Evolutionary conservation across 2,329 filamentous ascomycete genomes (phyloP).

Genomic region (Hypoxylon sp.): DNA sequence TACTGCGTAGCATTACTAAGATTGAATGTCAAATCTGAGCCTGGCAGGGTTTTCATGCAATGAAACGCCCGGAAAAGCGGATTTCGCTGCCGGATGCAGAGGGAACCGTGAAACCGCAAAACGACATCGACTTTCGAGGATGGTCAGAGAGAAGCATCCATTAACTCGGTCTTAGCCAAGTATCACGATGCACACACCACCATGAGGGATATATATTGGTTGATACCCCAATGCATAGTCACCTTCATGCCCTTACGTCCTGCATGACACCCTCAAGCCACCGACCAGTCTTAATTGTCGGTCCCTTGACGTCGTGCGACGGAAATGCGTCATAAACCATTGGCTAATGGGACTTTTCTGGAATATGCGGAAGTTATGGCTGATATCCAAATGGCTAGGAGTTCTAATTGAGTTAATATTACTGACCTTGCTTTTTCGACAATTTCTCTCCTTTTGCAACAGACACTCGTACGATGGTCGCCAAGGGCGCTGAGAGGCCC

Average conservation of each 20-base stretch:
- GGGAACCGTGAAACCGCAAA: constrained; percentile 28
- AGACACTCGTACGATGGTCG: constrained; percentile 25
- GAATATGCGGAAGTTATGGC: constrained; percentile 39
- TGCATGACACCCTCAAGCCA: constrained; percentile 43
- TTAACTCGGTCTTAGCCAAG: constrained; percentile 42
- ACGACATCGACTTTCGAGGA: constrained; percentile 35
- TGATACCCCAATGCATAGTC: constrained; percentile 44
- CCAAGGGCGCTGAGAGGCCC: constrained; percentile 21
- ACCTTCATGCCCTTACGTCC: constrained; percentile 42
- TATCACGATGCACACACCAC: constrained; percentile 35
- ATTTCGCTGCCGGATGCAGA: constrained; percentile 43
- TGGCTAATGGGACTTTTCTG: constrained; percentile 34
- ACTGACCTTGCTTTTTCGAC: constrained; percentile 16
- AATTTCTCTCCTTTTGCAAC: constrained; percentile 5
- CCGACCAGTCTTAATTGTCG: constrained; percentile 27
- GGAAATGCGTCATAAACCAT: constrained; percentile 22
- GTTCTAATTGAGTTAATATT: constrained; percentile 23
- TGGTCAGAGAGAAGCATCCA: constrained; percentile 31
- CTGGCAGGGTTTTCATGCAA: constrained; percentile 43
- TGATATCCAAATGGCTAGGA: constrained; percentile 41
- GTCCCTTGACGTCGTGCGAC: constrained; percentile 43
- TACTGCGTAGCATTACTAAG: constrained; percentile 38
- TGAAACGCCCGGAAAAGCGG: constrained; percentile 45
- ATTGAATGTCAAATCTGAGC: constrained; percentile 40
- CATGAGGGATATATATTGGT: constrained; percentile 41